Evolutionary conservation across 805 yeast genomes (phyloP), one percentile per base, ranked within the genome.

Genomic region (Candida ponderosae): DNA sequence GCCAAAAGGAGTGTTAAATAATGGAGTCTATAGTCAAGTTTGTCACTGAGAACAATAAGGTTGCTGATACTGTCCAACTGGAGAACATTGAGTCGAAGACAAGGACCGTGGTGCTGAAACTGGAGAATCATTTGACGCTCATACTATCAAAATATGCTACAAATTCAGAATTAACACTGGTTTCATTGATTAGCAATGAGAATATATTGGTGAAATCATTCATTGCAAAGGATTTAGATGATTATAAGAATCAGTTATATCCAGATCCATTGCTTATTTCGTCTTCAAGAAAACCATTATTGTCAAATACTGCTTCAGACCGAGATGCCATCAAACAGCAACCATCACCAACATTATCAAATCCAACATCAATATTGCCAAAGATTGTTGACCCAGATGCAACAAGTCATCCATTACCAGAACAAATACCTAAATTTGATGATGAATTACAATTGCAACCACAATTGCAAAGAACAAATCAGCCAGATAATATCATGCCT

Each of bases 381-480:
- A 32, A 35, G 15, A 28, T 41, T 2, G 9, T 6, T 8, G 28
- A 24, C 6, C 13, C 28, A 24, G 28, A 24, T 24, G 5, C 28
- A 11, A 2, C 11, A 24, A 11, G 6, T 11, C 11, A 6, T 24
- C 6, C 5, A 24, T 24, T 24, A 24, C 28, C 28, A 8, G 31
- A 29, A 29, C 18, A 3, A 2, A 64, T 71, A 53, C 80, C 80
- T 1, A 72, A 62, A 26, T 75, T 71, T 41, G 76, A 71, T 18
- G 76, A 71, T 47, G 81, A 75, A 43, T 66, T 65, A 36, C 72
- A 74, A 45, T 51, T 56, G 2, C 53, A 47, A 31, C 20, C 18
- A 30, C 44, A 41, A n/a, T n/a, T n/a, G n/a, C n/a, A n/a, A n/a
- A n/a, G n/a, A n/a, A n/a, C n/a, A n/a, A n/a, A n/a, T n/a, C n/a